These are phyloP conservation scores for Bidens hawaiensis DNA, from an alignment of 140 eudicot genomes.

Conservation along the genomic window DNA sequence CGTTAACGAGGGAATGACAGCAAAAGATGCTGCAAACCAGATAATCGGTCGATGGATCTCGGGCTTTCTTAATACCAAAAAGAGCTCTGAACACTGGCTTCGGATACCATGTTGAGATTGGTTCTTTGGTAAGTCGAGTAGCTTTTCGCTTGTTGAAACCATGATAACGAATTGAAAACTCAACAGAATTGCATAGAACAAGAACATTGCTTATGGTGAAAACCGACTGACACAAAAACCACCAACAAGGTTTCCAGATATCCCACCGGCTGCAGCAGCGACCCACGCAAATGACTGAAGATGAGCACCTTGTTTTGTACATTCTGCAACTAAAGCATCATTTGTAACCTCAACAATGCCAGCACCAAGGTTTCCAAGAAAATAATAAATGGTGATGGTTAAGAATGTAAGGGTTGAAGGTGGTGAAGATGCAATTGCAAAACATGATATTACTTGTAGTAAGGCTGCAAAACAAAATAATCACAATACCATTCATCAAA, in stretches of 20 bases:
- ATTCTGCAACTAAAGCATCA: conserved; percentile 92
- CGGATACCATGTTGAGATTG: conserved; percentile 35
- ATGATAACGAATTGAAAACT: conserved; percentile 53
- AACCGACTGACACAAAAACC: conserved; percentile 45
- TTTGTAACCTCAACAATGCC: conserved; percentile 99
- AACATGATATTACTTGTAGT: conserved; percentile 79
- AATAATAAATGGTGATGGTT: conserved; percentile 52
- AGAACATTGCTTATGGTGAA: conserved; percentile 56
- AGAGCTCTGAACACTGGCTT: conserved; percentile 53
- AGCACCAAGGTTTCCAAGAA: conserved; percentile 77
- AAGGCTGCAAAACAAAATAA: conserved; percentile 63
- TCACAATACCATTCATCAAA: not conserved
- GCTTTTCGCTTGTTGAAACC: too few species aligned
- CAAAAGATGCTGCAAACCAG: conserved; percentile 74
- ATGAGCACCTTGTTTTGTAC: conserved; percentile 43
- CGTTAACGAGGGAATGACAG: conserved; percentile 64
- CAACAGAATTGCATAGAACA: conserved; percentile 48
- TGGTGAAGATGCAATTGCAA: conserved; percentile 60
- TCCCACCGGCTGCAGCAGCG: conserved; percentile 69
- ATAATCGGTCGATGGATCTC: conserved; percentile 50
- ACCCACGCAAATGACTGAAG: conserved; percentile 88
- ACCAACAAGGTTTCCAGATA: conserved; percentile 63
- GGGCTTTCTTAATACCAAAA: conserved; percentile 46
- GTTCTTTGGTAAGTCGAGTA: conserved; percentile 62
- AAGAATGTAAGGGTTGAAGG: conserved; percentile 61